Evolutionary conservation across 169 alveolate genomes (phyloP).

Genomic region (Plasmodium sp.): DNA sequence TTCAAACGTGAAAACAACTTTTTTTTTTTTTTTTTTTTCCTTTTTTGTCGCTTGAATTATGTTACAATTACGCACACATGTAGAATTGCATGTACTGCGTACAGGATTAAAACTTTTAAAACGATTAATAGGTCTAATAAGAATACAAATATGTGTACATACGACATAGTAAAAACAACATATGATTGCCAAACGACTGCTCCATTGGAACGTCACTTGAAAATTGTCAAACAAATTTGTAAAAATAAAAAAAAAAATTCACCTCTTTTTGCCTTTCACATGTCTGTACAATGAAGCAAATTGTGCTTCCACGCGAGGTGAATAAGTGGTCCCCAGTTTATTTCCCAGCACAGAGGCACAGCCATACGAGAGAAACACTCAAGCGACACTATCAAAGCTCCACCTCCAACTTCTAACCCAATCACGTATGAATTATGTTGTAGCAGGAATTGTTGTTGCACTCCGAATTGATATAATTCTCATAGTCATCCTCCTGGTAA

Average conservation of each 20-base stretch:
- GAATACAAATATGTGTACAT: neutral
- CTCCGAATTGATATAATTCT: slow-evolving; percentile 39
- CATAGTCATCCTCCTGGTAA: slow-evolving; percentile 35
- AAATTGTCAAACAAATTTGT: neutral
- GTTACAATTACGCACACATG: neutral
- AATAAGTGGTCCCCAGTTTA: neutral
- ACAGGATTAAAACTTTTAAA: neutral
- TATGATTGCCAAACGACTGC: neutral
- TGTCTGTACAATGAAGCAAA: neutral
- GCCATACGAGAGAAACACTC: neutral
- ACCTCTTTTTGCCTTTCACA: neutral
- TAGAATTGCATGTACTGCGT: neutral
- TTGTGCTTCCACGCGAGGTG: neutral
- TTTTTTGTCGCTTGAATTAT: neutral
- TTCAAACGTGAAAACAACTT: neutral
- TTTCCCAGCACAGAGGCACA: neutral
- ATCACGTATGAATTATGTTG: slow-evolving; percentile 47
- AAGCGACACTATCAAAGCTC: neutral
- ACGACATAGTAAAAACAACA: neutral
- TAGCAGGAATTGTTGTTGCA: slow-evolving; percentile 62
- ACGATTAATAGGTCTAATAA: neutral
- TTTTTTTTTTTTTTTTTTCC: neutral
- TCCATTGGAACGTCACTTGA: neutral
- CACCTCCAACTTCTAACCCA: neutral
- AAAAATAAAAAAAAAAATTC: neutral